Evolutionary conservation across 331 rosid genomes (phyloP).

Genomic region (Erythrophleum ivorense): DNA sequence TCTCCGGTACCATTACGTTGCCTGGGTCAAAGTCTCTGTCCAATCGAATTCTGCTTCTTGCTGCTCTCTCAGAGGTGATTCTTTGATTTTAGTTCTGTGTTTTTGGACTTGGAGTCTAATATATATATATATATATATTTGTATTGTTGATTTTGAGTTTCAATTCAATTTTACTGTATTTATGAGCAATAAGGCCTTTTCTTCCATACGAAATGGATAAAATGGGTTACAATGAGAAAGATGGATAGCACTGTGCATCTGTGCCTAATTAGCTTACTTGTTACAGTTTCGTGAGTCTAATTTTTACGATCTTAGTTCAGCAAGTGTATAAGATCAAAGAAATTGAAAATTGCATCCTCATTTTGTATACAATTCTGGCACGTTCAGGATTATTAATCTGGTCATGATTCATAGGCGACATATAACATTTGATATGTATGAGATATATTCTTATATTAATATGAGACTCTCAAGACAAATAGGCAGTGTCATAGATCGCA

Average conservation of each 20-base stretch:
- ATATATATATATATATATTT: no score
- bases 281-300: background rate
- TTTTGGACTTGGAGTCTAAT: slow-evolving; percentile 1
- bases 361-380: background rate
- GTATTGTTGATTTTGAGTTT: background rate
- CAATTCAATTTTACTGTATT: background rate
- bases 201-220: background rate
- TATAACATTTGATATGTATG: background rate
- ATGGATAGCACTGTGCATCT: background rate
- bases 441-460: slow-evolving; percentile 10
- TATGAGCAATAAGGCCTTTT: slow-evolving; percentile 1
- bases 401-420: background rate
- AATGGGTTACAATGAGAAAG: slow-evolving; percentile 26
- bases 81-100: background rate
- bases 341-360: background rate
- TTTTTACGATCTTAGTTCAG: background rate
- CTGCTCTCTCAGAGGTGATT: slow-evolving; percentile 97
- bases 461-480: slow-evolving; percentile 47
- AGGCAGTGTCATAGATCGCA: slow-evolving; percentile 54
- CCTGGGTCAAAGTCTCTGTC: slow-evolving; percentile 98
- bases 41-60: slow-evolving; percentile 89
- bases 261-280: slow-evolving; percentile 13
- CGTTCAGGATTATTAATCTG: slow-evolving; percentile 22
- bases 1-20: slow-evolving; percentile 80
- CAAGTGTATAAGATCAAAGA: background rate